A percentile compares a stretch with the other conserved stretches of the same genome.
These are phyloP conservation scores for Phytophthora tubulina DNA, from an alignment of 352 stramenopile species.

Conservation along the genomic window DNA sequence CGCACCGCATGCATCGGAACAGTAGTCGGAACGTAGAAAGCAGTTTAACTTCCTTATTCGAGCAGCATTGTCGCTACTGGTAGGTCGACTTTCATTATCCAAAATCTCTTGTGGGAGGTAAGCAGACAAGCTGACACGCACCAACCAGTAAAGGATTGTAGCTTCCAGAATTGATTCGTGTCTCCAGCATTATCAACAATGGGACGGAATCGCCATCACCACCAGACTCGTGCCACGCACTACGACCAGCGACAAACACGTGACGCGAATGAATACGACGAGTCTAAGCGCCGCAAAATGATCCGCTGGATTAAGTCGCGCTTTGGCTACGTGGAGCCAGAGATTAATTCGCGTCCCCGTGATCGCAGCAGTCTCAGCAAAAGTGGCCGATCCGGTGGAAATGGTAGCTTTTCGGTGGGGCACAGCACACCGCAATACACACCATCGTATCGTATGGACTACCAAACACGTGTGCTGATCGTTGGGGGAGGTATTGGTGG, in stretches of 20 bases:
- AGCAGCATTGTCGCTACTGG: background rate
- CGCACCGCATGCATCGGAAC: constrained; percentile 31
- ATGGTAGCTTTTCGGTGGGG: constrained; percentile 24
- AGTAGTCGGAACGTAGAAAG: background rate
- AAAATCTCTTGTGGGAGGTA: constrained; percentile 22
- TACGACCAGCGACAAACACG: constrained; percentile 53
- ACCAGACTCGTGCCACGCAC: constrained; percentile 39
- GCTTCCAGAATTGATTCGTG: background rate
- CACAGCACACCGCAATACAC: constrained; percentile 26
- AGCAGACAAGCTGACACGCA: background rate
- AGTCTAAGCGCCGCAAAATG: constrained; percentile 66
- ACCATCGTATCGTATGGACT: constrained; percentile 31
- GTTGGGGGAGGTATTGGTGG: constrained; percentile 68
- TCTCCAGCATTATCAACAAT: constrained; percentile 2
- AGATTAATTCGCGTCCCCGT: constrained; percentile 9
- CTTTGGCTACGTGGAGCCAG: constrained; percentile 44
- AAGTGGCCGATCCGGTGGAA: constrained; percentile 24
- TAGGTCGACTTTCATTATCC: constrained; percentile 21
- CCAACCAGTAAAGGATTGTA: background rate
- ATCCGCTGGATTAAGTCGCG: constrained; percentile 72
- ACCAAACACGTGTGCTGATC: constrained; percentile 52
- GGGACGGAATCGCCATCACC: constrained; percentile 34
- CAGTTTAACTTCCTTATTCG: background rate
- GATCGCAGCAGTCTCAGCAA: constrained; percentile 36
- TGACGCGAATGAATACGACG: constrained; percentile 46